Base-by-base conservation (phyloP, 108 stramenopile genomes). In the Nitzschia sp. region DNA sequence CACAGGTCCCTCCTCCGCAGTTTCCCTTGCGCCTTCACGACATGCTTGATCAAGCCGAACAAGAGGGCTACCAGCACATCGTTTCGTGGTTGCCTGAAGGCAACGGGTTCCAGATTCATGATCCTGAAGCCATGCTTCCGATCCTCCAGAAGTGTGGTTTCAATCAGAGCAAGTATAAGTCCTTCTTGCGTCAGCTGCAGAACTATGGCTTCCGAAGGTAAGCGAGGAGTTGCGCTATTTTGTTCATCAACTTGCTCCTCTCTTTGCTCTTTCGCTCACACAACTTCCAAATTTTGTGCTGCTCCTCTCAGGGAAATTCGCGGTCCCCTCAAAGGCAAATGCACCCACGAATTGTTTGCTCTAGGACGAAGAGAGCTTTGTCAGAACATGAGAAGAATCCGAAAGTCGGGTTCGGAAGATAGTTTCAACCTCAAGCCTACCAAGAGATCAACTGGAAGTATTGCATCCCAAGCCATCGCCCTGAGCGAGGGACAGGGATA, bases 41-140 rank as follows among this genome's bases (percentile, higher is more conserved):
- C 29, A 72, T 63, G 61, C 33, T 72, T 2, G 71, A 72, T 31
- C 30, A 72, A 45, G 71, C 71, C 3, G 62, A 72, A 54, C 35
- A 28, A 30, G 35, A 35, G 23, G 71, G 71, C 2, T 52, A 56
- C 28, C 21, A 61, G 28, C 53, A 72, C 44, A 63, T 72, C 26
- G 54, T 72, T 29, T 44, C 33, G 33, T 72, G 71, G 71, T 46
- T 52, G 15, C 61, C 61, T 17, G 71, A 61, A 22, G 71, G 71
- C 16, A 59, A 34, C 35, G 73, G 76, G 30, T 93, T 90, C 56
- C 57, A 79, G 26, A 87, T 96, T 45, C 66, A 71, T 27, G 78
- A 93, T 54, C 82, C 80, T 1, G 48, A 59, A 19, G 27, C 29
- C 28, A 27, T 71, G 21, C 33, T 71, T 9, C 29, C 44, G 11